Evolutionary conservation across 306 rosid genomes (phyloP), one percentile per base, ranked within the genome.

Genomic region (Senna siamea): DNA sequence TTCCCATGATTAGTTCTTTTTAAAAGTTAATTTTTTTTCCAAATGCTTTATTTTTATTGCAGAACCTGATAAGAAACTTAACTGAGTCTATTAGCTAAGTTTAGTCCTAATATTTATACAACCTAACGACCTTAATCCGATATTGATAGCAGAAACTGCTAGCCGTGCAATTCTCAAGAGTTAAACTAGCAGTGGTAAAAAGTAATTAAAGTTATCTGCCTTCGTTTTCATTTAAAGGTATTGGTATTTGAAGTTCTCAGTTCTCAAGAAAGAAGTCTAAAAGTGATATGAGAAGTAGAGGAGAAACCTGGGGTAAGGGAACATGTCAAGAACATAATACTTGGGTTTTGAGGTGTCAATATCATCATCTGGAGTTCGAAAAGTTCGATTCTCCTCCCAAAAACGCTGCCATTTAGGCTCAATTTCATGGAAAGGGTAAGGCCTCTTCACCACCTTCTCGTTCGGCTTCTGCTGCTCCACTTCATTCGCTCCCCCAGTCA

Each of bases 301-400:
- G 14, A 69, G 14, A 50, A 74, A 94, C 98, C 97, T 94, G 75
- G 98, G 98, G 85, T 94, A 94, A 68, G 98, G 98, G 66, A 94
- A 94, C 98, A 91, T 94, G 72, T 94, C 98, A 12, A 91, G 98
- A 19, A 89, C 96, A 55, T 94, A 94, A 70, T 65, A 94, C 64
- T 94, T 94, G n/a, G 98, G 98, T 48, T 94, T 94, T 14, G 95
- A 84, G 14, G 80, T 78, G 60, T 94, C 96, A 58, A 91, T 72
- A 34, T 94, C 97, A 55, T 93, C 96, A 58, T 91, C 96, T 0
- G 97, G 95, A 12, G 97, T 94, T 78, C 85, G 81, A 66, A 91
- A 94, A 54, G 96, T 91, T 43, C 81, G 74, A 57, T 85, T 62
- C 12, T 91, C 84, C 26, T 91, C 97, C 98, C 98, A 94, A 50